Conservation (phyloP, 2,329 filamentous ascomycete species). For the Metarhizium guizhouense region DNA sequence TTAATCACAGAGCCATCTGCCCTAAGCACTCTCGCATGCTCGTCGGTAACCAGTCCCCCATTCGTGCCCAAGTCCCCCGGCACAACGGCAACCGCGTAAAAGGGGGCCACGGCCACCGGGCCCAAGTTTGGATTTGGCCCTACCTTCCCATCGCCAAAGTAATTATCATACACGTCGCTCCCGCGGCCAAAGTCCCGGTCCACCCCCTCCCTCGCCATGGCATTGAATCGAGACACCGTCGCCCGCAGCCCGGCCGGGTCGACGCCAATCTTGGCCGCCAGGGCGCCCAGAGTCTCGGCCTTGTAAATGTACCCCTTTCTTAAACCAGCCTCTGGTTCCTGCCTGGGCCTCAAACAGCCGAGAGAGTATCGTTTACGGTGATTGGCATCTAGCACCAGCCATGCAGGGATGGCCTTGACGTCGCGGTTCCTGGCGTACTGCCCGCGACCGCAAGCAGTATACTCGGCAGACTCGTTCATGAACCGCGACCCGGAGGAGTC, state of each 20-base stretch:
- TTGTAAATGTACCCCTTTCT: neutral
- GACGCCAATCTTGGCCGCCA: neutral
- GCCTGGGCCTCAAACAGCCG: neutral
- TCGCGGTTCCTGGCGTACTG: neutral
- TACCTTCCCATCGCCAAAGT: neutral
- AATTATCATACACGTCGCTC: neutral
- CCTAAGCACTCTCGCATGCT: neutral
- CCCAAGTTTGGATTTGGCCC: neutral
- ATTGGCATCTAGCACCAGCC: neutral
- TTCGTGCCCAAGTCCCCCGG: neutral
- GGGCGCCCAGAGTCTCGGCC: neutral
- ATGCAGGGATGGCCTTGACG: neutral
- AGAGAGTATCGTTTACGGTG: neutral
- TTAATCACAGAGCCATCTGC: neutral
- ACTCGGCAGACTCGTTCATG: neutral
- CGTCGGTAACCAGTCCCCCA: neutral
- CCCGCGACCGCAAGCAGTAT: neutral
- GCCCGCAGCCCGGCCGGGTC: neutral
- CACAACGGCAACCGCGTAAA: neutral
- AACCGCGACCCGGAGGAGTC: neutral
- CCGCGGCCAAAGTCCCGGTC: neutral
- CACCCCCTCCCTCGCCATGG: neutral
- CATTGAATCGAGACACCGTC: neutral
- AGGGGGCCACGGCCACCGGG: neutral
- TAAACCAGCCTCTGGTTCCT: neutral